Percentiles rank a stretch among this genome's conserved stretches.
Evolutionary conservation across 306 rosid species (phyloP).

Genomic region (Hippophae rhamnoides): DNA sequence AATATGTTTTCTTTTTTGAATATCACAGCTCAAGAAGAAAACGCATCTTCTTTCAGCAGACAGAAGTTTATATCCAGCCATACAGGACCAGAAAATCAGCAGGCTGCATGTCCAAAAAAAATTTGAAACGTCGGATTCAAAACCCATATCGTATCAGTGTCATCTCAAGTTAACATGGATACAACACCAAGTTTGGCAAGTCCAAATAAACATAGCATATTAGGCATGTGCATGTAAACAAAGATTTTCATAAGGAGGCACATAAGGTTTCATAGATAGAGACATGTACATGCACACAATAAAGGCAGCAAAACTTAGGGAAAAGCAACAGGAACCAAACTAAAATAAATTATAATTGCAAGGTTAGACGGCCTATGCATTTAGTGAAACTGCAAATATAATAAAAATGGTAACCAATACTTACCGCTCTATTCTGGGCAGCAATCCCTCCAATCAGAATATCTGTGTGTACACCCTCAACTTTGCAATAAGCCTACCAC

Average conservation of each 20-base stretch:
- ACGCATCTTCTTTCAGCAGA: no score
- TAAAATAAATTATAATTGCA: not conserved
- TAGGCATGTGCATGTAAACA: not conserved
- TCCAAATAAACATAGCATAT: slow-evolving; percentile 1
- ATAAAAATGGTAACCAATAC: slow-evolving; percentile 23
- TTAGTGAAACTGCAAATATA: not conserved
- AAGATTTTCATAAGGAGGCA: not conserved
- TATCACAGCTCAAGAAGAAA: no score
- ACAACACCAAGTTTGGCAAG: not conserved
- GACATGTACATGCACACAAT: not conserved
- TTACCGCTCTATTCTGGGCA: slow-evolving; percentile 93
- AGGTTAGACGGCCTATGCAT: not conserved
- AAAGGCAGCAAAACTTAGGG: not conserved
- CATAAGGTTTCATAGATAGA: no score
- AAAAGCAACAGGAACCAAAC: not conserved
- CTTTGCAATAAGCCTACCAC: slow-evolving; percentile 71
- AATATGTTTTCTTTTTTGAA: no score
- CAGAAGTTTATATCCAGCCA: no score
- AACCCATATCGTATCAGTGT: no score
- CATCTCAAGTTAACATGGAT: no score
- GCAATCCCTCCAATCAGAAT: slow-evolving; percentile 52
- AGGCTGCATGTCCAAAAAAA: no score
- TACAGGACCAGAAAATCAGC: no score
- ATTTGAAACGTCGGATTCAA: no score
- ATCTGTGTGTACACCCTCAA: slow-evolving; percentile 76